Evolutionary conservation across 2,329 filamentous ascomycete species (phyloP).

Genomic region (Emergomyces pasteurianus): DNA sequence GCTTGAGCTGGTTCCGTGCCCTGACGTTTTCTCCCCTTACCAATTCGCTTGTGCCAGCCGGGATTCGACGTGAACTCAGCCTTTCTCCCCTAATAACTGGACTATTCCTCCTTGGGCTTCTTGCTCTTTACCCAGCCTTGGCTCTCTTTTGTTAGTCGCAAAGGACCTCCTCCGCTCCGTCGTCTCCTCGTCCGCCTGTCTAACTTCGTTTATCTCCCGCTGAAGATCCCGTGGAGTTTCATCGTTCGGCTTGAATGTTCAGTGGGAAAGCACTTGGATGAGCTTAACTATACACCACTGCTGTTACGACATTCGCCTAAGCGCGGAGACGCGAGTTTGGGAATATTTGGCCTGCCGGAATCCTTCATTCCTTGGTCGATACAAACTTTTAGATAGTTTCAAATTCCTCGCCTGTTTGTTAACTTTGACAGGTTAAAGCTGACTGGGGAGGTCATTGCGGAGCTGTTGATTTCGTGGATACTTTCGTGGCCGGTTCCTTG

Average conservation of each 20-base stretch:
- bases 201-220: neutral
- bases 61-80: neutral
- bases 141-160: neutral
- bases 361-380: neutral
- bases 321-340: neutral
- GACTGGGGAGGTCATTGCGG: neutral
- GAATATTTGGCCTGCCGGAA: neutral
- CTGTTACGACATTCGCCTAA: neutral
- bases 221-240: neutral
- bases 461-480: neutral
- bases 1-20: neutral
- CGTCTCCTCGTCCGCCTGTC: neutral
- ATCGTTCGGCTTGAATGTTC: neutral
- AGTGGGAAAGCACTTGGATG: neutral
- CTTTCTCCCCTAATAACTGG: neutral
- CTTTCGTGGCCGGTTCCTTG: neutral
- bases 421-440: neutral
- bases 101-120: neutral
- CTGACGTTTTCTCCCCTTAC: neutral
- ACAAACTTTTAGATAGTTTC: neutral
- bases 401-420: neutral
- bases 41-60: neutral
- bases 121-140: neutral
- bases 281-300: neutral
- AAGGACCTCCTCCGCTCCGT: neutral